Percentiles rank a stretch among this genome's conserved stretches.
Evolutionary conservation across 208 protist genomes (phyloP).

Genomic region (Crithidia acanthocephali): DNA sequence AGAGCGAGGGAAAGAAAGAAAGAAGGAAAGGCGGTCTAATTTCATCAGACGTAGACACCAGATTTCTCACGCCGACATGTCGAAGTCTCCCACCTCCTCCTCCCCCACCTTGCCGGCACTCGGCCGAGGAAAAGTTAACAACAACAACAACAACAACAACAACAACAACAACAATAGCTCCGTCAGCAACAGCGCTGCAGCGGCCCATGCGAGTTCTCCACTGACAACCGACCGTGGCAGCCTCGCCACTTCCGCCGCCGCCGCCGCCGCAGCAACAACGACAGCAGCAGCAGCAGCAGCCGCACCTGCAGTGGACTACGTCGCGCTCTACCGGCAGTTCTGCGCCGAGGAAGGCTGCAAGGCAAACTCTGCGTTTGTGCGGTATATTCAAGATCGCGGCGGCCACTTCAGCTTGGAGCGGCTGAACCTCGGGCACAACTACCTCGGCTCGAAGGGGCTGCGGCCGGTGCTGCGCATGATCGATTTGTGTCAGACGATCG

Average conservation of each 20-base stretch:
- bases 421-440: constrained; percentile 77
- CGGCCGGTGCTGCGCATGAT: constrained; percentile 84
- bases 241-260: background rate
- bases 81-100: background rate
- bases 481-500: constrained; percentile 79
- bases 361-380: constrained; percentile 82
- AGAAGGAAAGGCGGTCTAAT: too few relatives aligned
- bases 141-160: too few relatives aligned
- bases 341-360: constrained; percentile 81
- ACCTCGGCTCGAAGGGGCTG: constrained; percentile 88
- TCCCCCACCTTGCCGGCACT: constrained; percentile 2
- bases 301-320: constrained; percentile 36
- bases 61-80: too few relatives aligned
- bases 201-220: background rate
- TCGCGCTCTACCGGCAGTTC: constrained; percentile 70
- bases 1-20: too few relatives aligned
- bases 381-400: constrained; percentile 51
- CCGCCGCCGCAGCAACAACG: background rate
- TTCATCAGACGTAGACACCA: too few relatives aligned
- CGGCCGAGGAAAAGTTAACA: background rate
- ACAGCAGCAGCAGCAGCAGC: constrained; percentile 4
- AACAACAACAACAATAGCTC: background rate
- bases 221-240: background rate
- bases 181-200: constrained; percentile 8
- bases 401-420: constrained; percentile 41